Conservation (phyloP, 176 grass and related monocot species). For the Olyra latifolia region DNA sequence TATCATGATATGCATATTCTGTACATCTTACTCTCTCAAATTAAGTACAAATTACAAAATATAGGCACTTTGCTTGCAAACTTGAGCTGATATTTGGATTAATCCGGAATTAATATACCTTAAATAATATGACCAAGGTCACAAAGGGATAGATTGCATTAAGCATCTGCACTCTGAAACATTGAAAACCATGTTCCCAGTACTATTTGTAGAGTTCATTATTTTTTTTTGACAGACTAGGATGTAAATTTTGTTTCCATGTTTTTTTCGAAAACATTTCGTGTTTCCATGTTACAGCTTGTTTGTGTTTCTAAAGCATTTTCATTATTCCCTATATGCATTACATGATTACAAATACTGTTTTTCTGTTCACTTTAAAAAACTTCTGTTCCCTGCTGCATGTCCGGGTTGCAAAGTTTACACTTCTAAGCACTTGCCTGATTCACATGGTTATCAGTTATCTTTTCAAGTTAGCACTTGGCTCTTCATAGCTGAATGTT, state of each 20-base stretch:
- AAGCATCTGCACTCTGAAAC: slow-evolving; percentile 16
- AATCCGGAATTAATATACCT: background rate
- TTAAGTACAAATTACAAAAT: slow-evolving; percentile 2
- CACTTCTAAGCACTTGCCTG: background rate
- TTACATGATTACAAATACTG: background rate
- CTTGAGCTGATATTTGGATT: background rate
- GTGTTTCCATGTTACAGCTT: background rate
- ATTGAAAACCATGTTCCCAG: slow-evolving; percentile 1
- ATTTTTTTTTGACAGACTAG: background rate
- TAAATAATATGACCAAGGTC: slow-evolving; percentile 1
- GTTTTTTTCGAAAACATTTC: too few relatives aligned
- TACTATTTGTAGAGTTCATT: background rate
- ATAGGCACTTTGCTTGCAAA: background rate
- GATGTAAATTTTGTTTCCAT: background rate
- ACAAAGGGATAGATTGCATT: slow-evolving; percentile 1
- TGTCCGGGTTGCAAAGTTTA: background rate
- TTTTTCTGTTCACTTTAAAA: background rate
- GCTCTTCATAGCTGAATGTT: background rate
- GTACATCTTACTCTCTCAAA: background rate
- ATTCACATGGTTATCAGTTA: background rate
- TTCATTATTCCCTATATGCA: background rate
- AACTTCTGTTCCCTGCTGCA: background rate
- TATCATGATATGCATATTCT: slow-evolving; percentile 14
- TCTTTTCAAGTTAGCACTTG: background rate
- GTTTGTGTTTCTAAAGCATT: background rate